Evolutionary conservation across 2,329 filamentous ascomycete species (phyloP).

Genomic region (Colletotrichum salicis): DNA sequence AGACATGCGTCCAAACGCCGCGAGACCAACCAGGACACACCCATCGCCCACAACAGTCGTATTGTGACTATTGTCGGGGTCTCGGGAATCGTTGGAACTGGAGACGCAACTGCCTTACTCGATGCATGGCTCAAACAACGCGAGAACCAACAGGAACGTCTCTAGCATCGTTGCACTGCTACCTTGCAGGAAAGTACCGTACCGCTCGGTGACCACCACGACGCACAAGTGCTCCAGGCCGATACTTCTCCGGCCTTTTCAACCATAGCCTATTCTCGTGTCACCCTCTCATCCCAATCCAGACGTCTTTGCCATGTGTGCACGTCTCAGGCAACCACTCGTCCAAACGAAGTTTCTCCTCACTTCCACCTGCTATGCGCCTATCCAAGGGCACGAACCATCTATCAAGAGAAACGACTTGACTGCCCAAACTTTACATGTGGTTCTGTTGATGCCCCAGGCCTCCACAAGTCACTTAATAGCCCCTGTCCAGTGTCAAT

Average conservation of each 20-base stretch:
- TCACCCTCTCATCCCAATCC: slow-evolving; percentile 3
- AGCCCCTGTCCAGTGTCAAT: slow-evolving; percentile 20
- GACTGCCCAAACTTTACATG: background rate
- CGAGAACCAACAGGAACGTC: slow-evolving; percentile 24
- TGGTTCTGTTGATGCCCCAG: slow-evolving; percentile 9
- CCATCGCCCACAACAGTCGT: background rate
- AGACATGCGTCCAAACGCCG: background rate
- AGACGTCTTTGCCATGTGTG: slow-evolving; percentile 7
- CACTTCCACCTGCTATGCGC: background rate
- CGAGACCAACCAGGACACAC: slow-evolving; percentile 1
- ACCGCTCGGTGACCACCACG: slow-evolving; percentile 17
- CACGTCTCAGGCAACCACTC: slow-evolving; percentile 1
- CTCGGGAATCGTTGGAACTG: slow-evolving; percentile 17
- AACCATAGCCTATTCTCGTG: slow-evolving; percentile 2
- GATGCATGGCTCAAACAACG: slow-evolving; percentile 29
- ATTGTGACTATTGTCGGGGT: slow-evolving; percentile 25
- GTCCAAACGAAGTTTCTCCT: background rate
- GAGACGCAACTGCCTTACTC: slow-evolving; percentile 25
- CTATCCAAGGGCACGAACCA: background rate
- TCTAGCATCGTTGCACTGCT: slow-evolving; percentile 1
- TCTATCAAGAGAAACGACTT: slow-evolving; percentile 7
- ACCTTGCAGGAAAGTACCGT: slow-evolving; percentile 22
- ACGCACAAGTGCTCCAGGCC: slow-evolving; percentile 27
- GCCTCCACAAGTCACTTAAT: background rate
- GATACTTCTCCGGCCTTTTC: background rate